phyloP scores from a whole-genome alignment of 768 basidiomycete genomes.

The Gloeopeniophorella convolvens region DNA sequence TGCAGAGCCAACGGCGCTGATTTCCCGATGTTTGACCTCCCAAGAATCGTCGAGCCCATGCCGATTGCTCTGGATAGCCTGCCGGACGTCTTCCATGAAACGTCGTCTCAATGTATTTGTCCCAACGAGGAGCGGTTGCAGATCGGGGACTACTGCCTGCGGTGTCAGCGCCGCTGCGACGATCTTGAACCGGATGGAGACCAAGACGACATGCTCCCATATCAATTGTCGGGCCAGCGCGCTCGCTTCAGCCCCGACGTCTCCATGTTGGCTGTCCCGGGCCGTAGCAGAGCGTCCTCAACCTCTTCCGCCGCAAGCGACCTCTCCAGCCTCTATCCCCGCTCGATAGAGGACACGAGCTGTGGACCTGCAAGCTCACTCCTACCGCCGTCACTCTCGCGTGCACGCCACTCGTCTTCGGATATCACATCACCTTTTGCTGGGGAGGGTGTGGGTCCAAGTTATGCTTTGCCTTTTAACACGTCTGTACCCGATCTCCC shows the following conservation, averaged over 20 bases:
- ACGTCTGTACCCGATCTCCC: conserved; percentile 7
- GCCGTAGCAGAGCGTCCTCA: conserved; percentile 19
- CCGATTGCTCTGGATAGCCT: conserved; percentile 13
- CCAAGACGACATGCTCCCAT: conserved; percentile 5
- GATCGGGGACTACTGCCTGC: conserved; percentile 12
- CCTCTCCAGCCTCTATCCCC: conserved; percentile 14
- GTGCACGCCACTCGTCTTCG: conserved; percentile 6
- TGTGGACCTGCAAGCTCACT: background rate
- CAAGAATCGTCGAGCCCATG: conserved; percentile 17
- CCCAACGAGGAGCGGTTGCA: conserved; percentile 1
- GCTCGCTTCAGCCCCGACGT: background rate
- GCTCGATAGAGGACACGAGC: conserved; percentile 12
- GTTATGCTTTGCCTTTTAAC: conserved; percentile 3
- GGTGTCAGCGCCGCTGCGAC: conserved; percentile 16
- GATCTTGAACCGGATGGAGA: conserved; percentile 10
- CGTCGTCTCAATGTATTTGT: conserved; percentile 10
- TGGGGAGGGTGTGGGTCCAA: background rate
- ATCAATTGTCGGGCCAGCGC: background rate
- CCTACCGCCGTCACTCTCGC: conserved; percentile 12
- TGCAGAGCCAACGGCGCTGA: background rate
- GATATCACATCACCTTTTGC: conserved; percentile 1
- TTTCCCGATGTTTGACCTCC: conserved; percentile 3
- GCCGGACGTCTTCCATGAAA: conserved; percentile 28
- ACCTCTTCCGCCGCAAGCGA: conserved; percentile 18
- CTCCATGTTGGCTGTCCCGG: conserved; percentile 10